Base-by-base conservation (phyloP, 2,329 filamentous ascomycete genomes). In the Pestalotiopsis sp. region DNA sequence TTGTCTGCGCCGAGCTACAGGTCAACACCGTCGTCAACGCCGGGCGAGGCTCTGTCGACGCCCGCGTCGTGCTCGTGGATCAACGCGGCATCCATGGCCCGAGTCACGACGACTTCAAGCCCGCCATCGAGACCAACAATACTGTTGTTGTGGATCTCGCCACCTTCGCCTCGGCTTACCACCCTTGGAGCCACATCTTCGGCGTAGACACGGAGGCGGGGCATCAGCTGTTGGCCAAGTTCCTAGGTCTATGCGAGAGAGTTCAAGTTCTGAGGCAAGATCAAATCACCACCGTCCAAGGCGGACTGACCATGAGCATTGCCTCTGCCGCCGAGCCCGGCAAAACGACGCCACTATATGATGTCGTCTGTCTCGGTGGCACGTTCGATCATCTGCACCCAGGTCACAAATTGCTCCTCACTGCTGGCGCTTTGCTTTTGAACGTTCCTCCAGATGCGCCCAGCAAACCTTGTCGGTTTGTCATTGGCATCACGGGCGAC, bases 381-480 rank as follows among this genome's bases (percentile, higher is more conserved):
- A 99, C 96, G 0, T 99, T 98, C 80, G 96, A 99, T 78, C 94
- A 98, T 79, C 86, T 99, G 24, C 96, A 99, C 77, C 90, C 93
- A 3, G 96, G 96, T 5, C 96, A 99, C 82, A 99, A 98, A 81
- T 85, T 98, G n/a, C 87, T 99, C 22, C 87, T 99, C 22, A 94
- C 94, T n/a, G 94, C 94, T 69, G 93, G 92, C 0, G 88, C 91
- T 0, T 87, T 98, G 67, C 85, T 94, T 17, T 84, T 92, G 67
- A 87, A 88, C 68, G 84, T 87, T 0, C 82, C 83, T 0, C 72
- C 80, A 56, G 74, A 79, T 39, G 73, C 75, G 39, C 75, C 81
- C 0, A 74, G 76, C 1, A 71, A 75, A 38, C 80, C 83, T 24
- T 87, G 88, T 69, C 85, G 85, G 11, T 86, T 97, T 70, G 91